These are phyloP conservation scores for Leccinum disarticulatum DNA, from an alignment of 768 basidiomycete species.

Conservation along the genomic window DNA sequence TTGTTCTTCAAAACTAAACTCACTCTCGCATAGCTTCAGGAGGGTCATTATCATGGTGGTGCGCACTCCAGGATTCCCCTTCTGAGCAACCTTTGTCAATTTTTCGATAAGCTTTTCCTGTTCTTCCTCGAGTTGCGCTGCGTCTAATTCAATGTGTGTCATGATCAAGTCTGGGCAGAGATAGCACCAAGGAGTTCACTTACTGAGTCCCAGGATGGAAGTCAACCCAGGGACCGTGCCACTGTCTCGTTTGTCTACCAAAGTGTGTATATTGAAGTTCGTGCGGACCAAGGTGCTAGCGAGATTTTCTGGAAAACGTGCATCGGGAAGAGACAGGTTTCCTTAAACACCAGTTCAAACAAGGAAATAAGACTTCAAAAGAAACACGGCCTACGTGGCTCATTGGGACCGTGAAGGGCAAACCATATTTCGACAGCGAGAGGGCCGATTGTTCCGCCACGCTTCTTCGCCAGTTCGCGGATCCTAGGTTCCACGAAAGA, in stretches of 20 bases:
- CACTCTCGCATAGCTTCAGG: conserved; percentile 24
- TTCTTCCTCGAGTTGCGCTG: neutral
- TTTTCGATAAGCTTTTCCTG: neutral
- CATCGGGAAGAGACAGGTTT: conserved; percentile 6
- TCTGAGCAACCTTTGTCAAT: neutral
- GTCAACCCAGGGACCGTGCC: neutral
- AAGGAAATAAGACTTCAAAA: neutral
- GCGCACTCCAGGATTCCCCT: conserved; percentile 12
- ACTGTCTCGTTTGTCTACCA: neutral
- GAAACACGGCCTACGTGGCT: conserved; percentile 1
- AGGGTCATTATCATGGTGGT: conserved; percentile 26
- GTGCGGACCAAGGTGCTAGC: conserved; percentile 15
- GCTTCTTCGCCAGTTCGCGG: conserved; percentile 12
- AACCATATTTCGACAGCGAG: conserved; percentile 24
- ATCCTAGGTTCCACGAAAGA: conserved; percentile 13
- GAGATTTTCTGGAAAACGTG: conserved; percentile 17
- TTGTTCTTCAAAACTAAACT: neutral
- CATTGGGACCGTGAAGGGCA: conserved; percentile 6
- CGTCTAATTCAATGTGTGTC: conserved; percentile 4
- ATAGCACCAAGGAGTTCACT: neutral
- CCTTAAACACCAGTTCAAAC: conserved; percentile 1
- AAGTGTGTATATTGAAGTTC: neutral
- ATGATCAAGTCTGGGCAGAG: neutral
- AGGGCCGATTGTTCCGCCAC: conserved; percentile 13
- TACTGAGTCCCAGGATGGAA: conserved; percentile 21